Evolutionary conservation across 495 filamentous ascomycete species (phyloP).

Genomic region (Daldinia grandis): DNA sequence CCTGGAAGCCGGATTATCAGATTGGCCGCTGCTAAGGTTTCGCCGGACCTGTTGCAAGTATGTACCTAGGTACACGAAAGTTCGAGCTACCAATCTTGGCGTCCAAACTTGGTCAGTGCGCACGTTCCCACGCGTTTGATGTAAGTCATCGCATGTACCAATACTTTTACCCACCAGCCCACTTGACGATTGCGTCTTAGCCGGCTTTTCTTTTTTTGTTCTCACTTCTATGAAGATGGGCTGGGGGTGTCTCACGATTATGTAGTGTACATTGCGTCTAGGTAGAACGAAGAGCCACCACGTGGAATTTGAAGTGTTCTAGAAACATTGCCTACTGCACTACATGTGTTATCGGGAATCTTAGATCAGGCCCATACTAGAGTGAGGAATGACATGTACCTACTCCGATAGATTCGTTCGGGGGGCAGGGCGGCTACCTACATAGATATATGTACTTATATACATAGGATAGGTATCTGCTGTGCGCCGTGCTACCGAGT

Average conservation of each 20-base stretch:
- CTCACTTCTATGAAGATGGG: not conserved
- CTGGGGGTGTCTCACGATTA: not conserved
- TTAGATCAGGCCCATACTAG: not conserved
- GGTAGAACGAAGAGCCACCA: slow-evolving; percentile 1
- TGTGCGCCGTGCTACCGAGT: slow-evolving; percentile 36
- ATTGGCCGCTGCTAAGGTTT: slow-evolving; percentile 16
- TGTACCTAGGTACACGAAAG: too few relatives aligned
- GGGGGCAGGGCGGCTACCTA: too few relatives aligned
- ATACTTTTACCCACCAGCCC: not conserved
- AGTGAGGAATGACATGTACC: too few relatives aligned
- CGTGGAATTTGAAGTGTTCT: not conserved
- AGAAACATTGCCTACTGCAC: too few relatives aligned
- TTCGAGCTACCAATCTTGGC: not conserved
- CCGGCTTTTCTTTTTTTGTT: not conserved
- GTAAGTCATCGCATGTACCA: not conserved
- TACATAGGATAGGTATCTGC: slow-evolving; percentile 25
- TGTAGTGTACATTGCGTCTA: too few relatives aligned
- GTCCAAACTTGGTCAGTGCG: slow-evolving; percentile 15
- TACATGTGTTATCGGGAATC: too few relatives aligned
- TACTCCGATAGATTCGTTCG: too few relatives aligned
- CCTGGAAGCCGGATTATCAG: slow-evolving; percentile 38
- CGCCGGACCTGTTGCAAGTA: not conserved
- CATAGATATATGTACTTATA: too few relatives aligned
- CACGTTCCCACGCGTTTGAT: slow-evolving; percentile 7
- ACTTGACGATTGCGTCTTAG: slow-evolving; percentile 9